Evolutionary conservation across 2,329 filamentous ascomycete genomes (phyloP).

Genomic region (Dendrostoma leiphaemia): DNA sequence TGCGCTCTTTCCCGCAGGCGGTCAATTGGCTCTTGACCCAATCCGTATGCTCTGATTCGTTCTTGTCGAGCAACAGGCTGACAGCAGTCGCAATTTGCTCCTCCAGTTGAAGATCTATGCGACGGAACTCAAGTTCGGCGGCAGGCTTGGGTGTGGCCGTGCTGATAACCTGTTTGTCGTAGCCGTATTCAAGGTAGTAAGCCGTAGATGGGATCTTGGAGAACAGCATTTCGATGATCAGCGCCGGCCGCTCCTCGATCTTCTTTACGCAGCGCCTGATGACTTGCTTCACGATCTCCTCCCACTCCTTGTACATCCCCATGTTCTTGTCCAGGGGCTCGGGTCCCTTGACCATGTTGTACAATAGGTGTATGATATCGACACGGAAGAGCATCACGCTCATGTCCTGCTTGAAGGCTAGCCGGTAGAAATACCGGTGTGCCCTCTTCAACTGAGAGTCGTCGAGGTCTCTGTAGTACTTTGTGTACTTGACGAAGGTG

Average conservation of each 20-base stretch:
- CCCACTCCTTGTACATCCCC: conserved; percentile 81
- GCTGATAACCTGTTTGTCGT: conserved; percentile 72
- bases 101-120: conserved; percentile 27
- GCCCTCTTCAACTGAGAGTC: conserved; percentile 82
- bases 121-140: conserved; percentile 80
- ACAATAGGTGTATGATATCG: conserved; percentile 84
- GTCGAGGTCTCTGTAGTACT: conserved; percentile 77
- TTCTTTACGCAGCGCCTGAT: conserved; percentile 80
- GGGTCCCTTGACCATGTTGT: conserved; percentile 89
- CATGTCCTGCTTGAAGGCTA: conserved; percentile 93
- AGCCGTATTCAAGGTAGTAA: conserved; percentile 87
- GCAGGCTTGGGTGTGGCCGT: conserved; percentile 64
- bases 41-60: conserved; percentile 69
- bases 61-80: conserved; percentile 75
- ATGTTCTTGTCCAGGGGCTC: conserved; percentile 68
- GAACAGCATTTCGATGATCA: conserved; percentile 90
- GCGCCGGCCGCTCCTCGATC: conserved; percentile 77
- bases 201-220: conserved; percentile 83
- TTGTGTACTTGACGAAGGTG: conserved; percentile 79
- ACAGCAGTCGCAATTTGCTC: conserved; percentile 75
- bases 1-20: conserved; percentile 69
- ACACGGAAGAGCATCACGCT: conserved; percentile 84
- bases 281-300: conserved; percentile 82
- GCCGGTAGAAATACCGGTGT: conserved; percentile 90
- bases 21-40: conserved; percentile 77